Evolutionary conservation across 1,139 yeast genomes (phyloP).

Genomic region (Hyphopichia pseudoburtonii): DNA sequence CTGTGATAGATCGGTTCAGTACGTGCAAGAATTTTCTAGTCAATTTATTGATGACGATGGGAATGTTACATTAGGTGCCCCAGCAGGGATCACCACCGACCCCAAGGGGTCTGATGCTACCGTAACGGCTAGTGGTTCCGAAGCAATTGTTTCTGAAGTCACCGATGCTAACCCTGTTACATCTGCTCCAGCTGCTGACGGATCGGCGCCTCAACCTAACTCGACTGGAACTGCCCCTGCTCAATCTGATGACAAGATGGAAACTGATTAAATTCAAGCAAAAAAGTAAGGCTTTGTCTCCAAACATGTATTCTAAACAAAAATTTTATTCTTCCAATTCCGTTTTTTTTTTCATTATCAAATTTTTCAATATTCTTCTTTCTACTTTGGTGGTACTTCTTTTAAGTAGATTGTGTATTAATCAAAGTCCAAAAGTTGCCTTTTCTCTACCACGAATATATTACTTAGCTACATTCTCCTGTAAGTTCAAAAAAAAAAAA

Average conservation of each 20-base stretch:
- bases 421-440: too few species aligned
- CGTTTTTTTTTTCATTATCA: not conserved
- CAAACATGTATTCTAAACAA: not conserved
- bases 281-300: not conserved
- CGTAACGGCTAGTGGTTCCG: conserved; percentile 11
- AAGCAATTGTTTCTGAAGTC: conserved; percentile 9
- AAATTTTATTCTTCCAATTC: not conserved
- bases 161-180: conserved; percentile 10
- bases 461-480: too few species aligned
- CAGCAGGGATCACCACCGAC: conserved; percentile 9
- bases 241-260: conserved; percentile 45
- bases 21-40: conserved; percentile 63
- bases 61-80: conserved; percentile 51
- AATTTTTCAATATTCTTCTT: not conserved
- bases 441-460: too few species aligned
- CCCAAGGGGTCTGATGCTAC: conserved; percentile 9
- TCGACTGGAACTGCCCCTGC: conserved; percentile 8
- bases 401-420: not conserved
- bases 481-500: too few species aligned
- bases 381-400: conserved; percentile 2
- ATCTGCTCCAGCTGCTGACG: conserved; percentile 8
- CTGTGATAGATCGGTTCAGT: conserved; percentile 81
- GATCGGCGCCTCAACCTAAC: conserved; percentile 8
- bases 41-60: conserved; percentile 77
- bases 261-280: conserved; percentile 31